Base-by-base conservation (phyloP, 805 yeast genomes). In the Cyberlindnera mississippiensis region DNA sequence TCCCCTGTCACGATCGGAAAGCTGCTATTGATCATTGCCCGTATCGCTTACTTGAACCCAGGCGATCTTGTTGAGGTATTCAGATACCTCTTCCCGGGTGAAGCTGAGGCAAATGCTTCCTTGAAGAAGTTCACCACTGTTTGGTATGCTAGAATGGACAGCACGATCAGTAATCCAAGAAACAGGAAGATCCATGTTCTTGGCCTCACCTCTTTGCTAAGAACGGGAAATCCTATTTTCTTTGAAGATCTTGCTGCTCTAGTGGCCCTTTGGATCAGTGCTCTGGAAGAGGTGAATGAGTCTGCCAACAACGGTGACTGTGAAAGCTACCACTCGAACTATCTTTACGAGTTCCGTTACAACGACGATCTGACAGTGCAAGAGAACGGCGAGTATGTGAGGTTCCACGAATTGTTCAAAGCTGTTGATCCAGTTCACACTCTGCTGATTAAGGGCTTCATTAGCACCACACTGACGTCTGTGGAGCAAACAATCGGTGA, bases 231-330 rank as follows among this genome's bases (percentile, higher is more conserved):
- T 18, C 45, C 54, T 2, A 51, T 58, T 1, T 51, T 66, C 12
- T 48, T 64, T 36, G 48, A 56, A n/a, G 62, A 56, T 40, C 41
- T 62, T 6, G 57, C 59, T 19, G 56, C 58, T 3, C 51, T 67
- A 10, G 59, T 76, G 5, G 60, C 68, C 3, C 49, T 72, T 6
- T 73, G 78, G 77, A 63, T 70, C 4, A 66, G 73, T 38, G 70
- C 83, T 45, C 57, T 86, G 37, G 96, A 90, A 52, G 96, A 88
- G 56, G 71, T 84, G 12, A 75, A 80, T 42, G 97, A 90, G 56
- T 47, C 60, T 10, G 58, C 53, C 3, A 33, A 18, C 28, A 57
- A 60, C 26, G 88, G 87, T 4, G 85, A 81, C 50, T 73, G 80
- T 51, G 71, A 66, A 24, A 67, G 62, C 19, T 78, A 77, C 48